phyloP scores from a whole-genome alignment of 176 grass and related monocot genomes.

The Carex kokanica region DNA sequence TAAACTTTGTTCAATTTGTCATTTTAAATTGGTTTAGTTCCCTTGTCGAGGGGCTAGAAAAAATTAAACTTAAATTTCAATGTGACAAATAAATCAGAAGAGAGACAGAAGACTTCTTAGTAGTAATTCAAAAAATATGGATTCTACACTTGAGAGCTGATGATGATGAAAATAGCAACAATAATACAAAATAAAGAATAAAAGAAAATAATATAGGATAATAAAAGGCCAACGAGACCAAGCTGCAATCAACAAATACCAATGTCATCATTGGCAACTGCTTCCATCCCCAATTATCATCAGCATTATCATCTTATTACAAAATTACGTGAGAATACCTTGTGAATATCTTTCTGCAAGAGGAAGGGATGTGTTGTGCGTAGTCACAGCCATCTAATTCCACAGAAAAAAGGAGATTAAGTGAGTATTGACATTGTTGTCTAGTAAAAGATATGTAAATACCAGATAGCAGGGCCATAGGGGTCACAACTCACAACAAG shows the following conservation, averaged over 20 bases:
- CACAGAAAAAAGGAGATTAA: neutral
- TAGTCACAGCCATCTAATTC: slow-evolving; percentile 85
- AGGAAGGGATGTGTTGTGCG: slow-evolving; percentile 88
- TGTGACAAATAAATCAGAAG: neutral
- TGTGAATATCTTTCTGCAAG: slow-evolving; percentile 72
- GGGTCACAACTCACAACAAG: neutral
- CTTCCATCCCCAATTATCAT: neutral
- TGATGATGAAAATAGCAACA: neutral
- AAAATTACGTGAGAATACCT: slow-evolving; percentile 41
- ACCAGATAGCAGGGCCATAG: neutral
- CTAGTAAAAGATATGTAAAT: neutral
- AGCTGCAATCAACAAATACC: neutral
- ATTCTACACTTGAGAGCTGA: neutral
- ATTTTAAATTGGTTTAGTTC: neutral
- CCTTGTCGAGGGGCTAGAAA: too few species aligned
- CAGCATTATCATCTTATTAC: neutral
- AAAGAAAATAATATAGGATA: neutral
- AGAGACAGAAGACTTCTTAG: neutral
- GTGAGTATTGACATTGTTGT: neutral
- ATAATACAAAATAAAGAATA: neutral
- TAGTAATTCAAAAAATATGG: neutral
- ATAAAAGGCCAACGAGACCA: neutral
- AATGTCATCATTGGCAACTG: neutral
- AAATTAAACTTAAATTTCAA: neutral
- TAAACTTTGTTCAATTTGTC: neutral